phyloP scores from a whole-genome alignment of 192 early-diverging fungal species.

The Gonapodya sp. region DNA sequence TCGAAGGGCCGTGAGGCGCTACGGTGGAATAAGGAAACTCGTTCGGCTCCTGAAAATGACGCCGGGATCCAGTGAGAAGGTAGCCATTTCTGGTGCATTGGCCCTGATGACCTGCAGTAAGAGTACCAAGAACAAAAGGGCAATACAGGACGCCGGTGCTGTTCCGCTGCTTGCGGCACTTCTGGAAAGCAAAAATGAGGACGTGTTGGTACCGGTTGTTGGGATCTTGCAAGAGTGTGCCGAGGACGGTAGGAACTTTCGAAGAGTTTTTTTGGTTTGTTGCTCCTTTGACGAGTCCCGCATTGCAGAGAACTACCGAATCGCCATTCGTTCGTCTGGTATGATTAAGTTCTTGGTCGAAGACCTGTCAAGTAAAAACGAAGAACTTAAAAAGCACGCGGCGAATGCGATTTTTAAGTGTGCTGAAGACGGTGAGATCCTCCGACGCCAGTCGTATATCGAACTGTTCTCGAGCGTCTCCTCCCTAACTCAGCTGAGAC shows the following conservation, averaged over 20 bases:
- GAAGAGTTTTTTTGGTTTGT: not conserved
- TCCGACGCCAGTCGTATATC: no score
- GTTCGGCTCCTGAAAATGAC: conserved; percentile 42
- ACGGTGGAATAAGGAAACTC: conserved; percentile 47
- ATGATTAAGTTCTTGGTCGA: conserved; percentile 58
- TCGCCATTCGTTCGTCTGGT: conserved; percentile 43
- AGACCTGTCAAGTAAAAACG: conserved; percentile 44
- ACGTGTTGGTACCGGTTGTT: conserved; percentile 50
- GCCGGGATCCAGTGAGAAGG: conserved; percentile 35
- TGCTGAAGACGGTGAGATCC: conserved; percentile 51
- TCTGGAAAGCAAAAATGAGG: conserved; percentile 43
- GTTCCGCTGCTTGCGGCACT: conserved; percentile 51
- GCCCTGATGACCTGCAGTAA: conserved; percentile 50
- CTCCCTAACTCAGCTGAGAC: conserved; percentile 35
- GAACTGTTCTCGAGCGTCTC: no score
- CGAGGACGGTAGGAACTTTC: conserved; percentile 27
- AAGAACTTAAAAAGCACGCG: conserved; percentile 51
- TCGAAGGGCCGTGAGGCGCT: conserved; percentile 39
- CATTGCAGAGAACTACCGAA: conserved; percentile 39
- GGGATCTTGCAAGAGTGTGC: conserved; percentile 56
- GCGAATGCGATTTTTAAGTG: conserved; percentile 59
- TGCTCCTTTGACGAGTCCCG: not conserved
- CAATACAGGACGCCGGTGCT: conserved; percentile 44
- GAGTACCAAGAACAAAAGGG: conserved; percentile 51
- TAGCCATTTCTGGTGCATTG: conserved; percentile 49